A percentile compares a stretch with the other conserved stretches of the same genome.
phyloP scores from a whole-genome alignment of 2,329 filamentous ascomycete species.

The Curvularia eragrostidis region DNA sequence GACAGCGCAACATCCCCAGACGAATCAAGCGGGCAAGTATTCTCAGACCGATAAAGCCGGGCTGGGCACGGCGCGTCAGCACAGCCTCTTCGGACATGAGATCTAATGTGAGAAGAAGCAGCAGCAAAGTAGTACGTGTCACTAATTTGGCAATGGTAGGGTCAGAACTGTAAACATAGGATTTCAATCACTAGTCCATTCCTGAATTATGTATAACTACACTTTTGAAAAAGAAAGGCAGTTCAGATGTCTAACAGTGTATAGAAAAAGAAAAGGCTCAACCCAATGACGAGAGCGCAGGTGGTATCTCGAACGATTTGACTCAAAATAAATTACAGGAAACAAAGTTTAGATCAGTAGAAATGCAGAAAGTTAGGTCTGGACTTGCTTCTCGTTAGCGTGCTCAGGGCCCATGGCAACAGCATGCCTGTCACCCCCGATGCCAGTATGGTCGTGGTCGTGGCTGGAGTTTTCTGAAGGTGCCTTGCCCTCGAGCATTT shows the following conservation, averaged over 20 bases:
- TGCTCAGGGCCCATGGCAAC: slow-evolving; percentile 56
- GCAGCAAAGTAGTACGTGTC: no score
- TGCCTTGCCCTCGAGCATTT: slow-evolving; percentile 67
- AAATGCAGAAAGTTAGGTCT: slow-evolving; percentile 17
- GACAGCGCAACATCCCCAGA: background rate
- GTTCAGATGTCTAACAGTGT: slow-evolving; percentile 13
- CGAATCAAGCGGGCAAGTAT: slow-evolving; percentile 4
- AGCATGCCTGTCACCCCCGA: slow-evolving; percentile 61
- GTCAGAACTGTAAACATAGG: background rate
- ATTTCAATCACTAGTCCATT: slow-evolving; percentile 10
- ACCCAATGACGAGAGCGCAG: slow-evolving; percentile 31
- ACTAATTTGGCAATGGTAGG: background rate
- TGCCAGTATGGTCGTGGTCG: slow-evolving; percentile 57
- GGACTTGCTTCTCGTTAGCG: slow-evolving; percentile 43
- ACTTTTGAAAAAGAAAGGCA: slow-evolving; percentile 10
- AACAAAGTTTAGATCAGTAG: slow-evolving; percentile 18
- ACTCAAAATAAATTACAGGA: slow-evolving; percentile 20
- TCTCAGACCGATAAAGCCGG: slow-evolving; percentile 28
- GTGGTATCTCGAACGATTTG: slow-evolving; percentile 44
- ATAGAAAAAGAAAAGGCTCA: slow-evolving; percentile 20
- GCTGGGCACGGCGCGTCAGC: slow-evolving; percentile 6
- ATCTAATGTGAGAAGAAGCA: background rate
- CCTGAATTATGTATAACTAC: slow-evolving; percentile 27
- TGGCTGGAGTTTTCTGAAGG: slow-evolving; percentile 54
- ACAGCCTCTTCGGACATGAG: background rate